These are phyloP conservation scores for Trichoderma breve DNA, from an alignment of 2,329 filamentous ascomycete species.

Conservation along the genomic window DNA sequence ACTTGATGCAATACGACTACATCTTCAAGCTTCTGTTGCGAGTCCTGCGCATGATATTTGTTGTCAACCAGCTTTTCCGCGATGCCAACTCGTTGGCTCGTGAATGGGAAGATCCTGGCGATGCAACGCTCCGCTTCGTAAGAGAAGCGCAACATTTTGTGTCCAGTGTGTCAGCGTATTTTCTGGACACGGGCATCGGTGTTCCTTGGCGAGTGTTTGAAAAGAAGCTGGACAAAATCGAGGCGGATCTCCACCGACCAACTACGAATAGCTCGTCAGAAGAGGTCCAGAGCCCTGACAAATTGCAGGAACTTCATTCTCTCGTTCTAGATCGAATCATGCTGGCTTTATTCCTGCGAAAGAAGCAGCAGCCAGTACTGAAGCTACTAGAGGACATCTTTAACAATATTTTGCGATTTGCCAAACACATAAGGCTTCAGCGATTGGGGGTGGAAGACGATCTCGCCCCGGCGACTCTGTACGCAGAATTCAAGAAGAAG, in stretches of 20 bases:
- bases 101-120: constrained; percentile 38
- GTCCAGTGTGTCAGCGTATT: constrained; percentile 68
- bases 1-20: constrained; percentile 77
- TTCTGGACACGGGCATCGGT: constrained; percentile 74
- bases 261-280: constrained; percentile 36
- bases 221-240: constrained; percentile 60
- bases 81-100: constrained; percentile 48
- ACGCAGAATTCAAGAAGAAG: constrained; percentile 67
- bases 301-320: constrained; percentile 68
- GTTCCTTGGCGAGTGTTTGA: constrained; percentile 72
- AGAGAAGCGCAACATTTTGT: constrained; percentile 81
- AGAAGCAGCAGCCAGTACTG: constrained; percentile 70
- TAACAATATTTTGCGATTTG: constrained; percentile 66
- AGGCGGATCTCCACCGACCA: constrained; percentile 52
- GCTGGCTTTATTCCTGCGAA: constrained; percentile 68
- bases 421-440: constrained; percentile 47
- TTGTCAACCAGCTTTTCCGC: constrained; percentile 64
- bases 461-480: constrained; percentile 44
- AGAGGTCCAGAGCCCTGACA: constrained; percentile 55
- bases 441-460: constrained; percentile 31
- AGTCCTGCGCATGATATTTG: constrained; percentile 74
- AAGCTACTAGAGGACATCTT: constrained; percentile 77
- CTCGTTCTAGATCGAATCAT: constrained; percentile 72
- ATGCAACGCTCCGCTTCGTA: constrained; percentile 57
- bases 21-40: constrained; percentile 80